Evolutionary conservation across 306 rosid species (phyloP).

Genomic region (Alnus glutinosa): DNA sequence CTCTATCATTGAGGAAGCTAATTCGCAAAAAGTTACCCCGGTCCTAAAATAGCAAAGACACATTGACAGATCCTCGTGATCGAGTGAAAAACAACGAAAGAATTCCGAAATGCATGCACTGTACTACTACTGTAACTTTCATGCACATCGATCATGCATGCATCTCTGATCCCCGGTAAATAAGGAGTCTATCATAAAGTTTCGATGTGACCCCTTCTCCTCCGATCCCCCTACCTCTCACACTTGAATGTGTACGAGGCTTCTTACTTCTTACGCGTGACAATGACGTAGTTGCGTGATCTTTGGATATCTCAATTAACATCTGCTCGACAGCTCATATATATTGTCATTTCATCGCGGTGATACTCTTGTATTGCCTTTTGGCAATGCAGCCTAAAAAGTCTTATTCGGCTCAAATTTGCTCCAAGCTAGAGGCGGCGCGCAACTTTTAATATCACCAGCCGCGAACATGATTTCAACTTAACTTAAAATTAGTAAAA

Average conservation of each 20-base stretch:
- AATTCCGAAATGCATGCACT: neutral
- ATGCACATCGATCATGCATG: neutral
- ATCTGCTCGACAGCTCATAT: constrained; percentile 30
- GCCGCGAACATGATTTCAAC: too few relatives aligned
- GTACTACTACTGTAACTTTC: neutral
- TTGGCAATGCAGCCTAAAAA: neutral
- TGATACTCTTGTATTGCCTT: neutral
- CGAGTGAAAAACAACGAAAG: neutral
- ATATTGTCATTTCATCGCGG: neutral
- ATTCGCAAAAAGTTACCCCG: neutral
- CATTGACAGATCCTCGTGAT: neutral
- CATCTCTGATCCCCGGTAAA: neutral
- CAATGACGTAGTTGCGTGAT: constrained; percentile 6
- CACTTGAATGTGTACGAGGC: neutral
- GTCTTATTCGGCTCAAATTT: neutral
- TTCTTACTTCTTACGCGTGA: neutral
- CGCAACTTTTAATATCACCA: too few relatives aligned
- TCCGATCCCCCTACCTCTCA: neutral
- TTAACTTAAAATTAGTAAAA: too few relatives aligned
- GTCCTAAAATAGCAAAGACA: neutral
- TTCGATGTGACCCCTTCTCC: neutral
- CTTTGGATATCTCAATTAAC: neutral
- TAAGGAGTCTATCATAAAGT: neutral
- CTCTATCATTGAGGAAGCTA: constrained; percentile 1
- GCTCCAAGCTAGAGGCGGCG: neutral